phyloP scores from a whole-genome alignment of 2,329 filamentous ascomycete genomes.

The Microcyclospora tardicrescens region DNA sequence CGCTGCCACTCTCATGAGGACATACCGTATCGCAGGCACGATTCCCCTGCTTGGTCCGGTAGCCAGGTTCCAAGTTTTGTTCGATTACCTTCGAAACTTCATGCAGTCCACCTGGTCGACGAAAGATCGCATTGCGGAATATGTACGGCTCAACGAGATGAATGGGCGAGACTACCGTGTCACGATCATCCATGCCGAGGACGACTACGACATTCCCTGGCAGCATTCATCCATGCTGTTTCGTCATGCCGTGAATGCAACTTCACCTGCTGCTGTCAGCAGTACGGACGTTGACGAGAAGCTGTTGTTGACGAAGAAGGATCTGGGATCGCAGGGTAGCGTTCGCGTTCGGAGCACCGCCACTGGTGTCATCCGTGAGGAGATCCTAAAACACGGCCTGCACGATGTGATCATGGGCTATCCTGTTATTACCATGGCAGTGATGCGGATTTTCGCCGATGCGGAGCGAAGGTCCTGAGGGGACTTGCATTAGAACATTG shows the following conservation, averaged over 20 bases:
- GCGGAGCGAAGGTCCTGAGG: not conserved
- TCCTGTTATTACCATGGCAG: constrained; percentile 39
- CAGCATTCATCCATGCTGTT: constrained; percentile 39
- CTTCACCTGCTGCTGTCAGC: constrained; percentile 23
- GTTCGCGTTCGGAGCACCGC: constrained; percentile 35
- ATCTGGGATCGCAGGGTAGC: constrained; percentile 39
- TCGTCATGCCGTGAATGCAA: constrained; percentile 44
- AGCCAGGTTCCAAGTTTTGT: constrained; percentile 32
- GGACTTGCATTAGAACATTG: no score
- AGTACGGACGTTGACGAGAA: constrained; percentile 34
- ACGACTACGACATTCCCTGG: constrained; percentile 41
- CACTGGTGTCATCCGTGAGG: constrained; percentile 39
- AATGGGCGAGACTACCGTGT: constrained; percentile 29
- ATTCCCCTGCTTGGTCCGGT: constrained; percentile 44
- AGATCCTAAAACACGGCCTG: constrained; percentile 43
- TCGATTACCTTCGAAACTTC: constrained; percentile 32
- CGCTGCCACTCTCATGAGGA: constrained; percentile 40
- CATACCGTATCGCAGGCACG: constrained; percentile 43
- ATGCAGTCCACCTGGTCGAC: constrained; percentile 39
- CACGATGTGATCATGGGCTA: constrained; percentile 49
- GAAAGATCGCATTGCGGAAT: constrained; percentile 36
- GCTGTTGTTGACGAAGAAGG: constrained; percentile 28
- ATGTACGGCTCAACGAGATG: constrained; percentile 29
- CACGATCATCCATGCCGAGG: constrained; percentile 39
- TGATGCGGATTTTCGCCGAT: constrained; percentile 35